Evolutionary conservation across 1,139 yeast species (phyloP), one percentile per base, ranked within the genome.

Genomic region (Kodamaea alishanica): DNA sequence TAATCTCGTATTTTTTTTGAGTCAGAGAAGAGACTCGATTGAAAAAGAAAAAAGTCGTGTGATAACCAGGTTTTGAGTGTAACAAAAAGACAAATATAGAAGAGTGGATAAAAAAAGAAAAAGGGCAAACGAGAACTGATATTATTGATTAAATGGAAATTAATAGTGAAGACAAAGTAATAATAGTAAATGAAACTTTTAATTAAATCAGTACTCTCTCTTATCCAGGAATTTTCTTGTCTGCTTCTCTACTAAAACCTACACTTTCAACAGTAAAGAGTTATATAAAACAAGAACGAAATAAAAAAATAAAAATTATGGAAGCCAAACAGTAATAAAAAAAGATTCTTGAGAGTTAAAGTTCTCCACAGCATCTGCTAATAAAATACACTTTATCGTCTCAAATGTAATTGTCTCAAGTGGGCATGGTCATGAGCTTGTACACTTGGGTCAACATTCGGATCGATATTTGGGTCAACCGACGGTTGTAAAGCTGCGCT

Each of bases 401-500:
- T 43, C 41, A 48, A 35, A 38, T 47, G 48, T 32, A 33, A 40
- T 29, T 40, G 46, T 34, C 49, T 42, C 37, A 47, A 41, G 47
- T 63, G 70, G 24, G 70, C 54, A 46, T 67, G 73, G 49, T 67
- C 73, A 44, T 67, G 73, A 26, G 67, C 73, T 47, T 63, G 73
- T 27, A 68, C 74, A 44, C 67, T 66, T 6, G 73, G 71, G 47
- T 68, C 74, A 32, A 70, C 74, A 44, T 65, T 69, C 8, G 75
- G 73, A 47, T 70, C 76, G 43, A 70, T 66, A 35, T 65, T 56
- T 26, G 73, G 66, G 48, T 67, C 73, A 22, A 68, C 71, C 22
- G 61, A 64, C 4, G 67, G 56, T 37, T 55, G 56, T 33, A 51
- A 58, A 29, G 58, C 58, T 37, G 63, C 67, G 30, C 63, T 61